A percentile compares a stretch with the other conserved stretches of the same genome.
These are phyloP conservation scores for Batkoa obscura DNA, from an alignment of 371 early-diverging fungal species.

Conservation along the genomic window DNA sequence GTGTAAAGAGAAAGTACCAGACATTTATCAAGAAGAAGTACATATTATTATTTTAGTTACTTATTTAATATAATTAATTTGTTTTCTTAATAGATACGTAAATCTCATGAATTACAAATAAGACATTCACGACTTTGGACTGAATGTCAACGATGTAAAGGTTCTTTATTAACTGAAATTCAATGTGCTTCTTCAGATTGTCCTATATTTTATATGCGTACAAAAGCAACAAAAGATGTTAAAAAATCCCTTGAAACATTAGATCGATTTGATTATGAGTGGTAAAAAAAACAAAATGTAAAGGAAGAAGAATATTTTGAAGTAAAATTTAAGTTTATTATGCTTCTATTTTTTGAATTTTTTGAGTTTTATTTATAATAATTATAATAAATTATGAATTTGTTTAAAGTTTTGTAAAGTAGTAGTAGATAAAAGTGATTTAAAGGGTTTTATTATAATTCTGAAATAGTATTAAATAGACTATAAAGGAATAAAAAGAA, in stretches of 20 bases:
- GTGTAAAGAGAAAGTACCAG: slow-evolving; percentile 52
- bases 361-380: too few relatives aligned
- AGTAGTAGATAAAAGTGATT: too few relatives aligned
- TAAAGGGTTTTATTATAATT: too few relatives aligned
- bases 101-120: slow-evolving; percentile 37
- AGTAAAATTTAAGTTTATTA: too few relatives aligned
- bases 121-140: slow-evolving; percentile 90
- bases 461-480: too few relatives aligned
- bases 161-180: slow-evolving; percentile 90
- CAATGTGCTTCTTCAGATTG: slow-evolving; percentile 97
- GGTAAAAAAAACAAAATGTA: slow-evolving; percentile 15
- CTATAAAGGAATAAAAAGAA: too few relatives aligned
- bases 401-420: too few relatives aligned
- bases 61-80: slow-evolving; percentile 15
- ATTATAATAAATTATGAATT: too few relatives aligned
- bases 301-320: too few relatives aligned
- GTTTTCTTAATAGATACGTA: slow-evolving; percentile 15
- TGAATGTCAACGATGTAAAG: slow-evolving; percentile 98
- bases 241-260: slow-evolving; percentile 41
- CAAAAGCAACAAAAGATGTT: slow-evolving; percentile 93
- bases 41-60: slow-evolving; percentile 3
- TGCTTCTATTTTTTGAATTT: too few relatives aligned
- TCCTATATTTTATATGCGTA: slow-evolving; percentile 99
- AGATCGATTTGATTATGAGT: slow-evolving; percentile 37
- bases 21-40: slow-evolving; percentile 55